Evolutionary conservation across 345 rosid species (phyloP), one percentile per base, ranked within the genome.

Genomic region (Eutrema heterophyllum): DNA sequence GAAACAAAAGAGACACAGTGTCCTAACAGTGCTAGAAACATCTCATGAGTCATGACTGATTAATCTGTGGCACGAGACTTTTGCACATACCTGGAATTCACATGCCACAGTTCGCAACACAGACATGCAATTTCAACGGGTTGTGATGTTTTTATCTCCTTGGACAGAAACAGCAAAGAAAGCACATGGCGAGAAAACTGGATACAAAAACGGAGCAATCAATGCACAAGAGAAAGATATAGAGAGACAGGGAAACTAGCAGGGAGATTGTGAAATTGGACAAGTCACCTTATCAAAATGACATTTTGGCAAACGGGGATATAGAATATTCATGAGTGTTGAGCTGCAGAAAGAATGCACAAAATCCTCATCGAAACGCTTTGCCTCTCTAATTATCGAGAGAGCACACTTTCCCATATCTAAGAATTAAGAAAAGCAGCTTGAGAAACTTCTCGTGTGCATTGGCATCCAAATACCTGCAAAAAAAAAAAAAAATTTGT

Each of bases 321-420:
- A n/a, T 2, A 62, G 13, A 62, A 30, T 62, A 62, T 8, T 62
- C 2, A 2, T 10, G 9, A 62, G 51, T 43, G 67, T n/a, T 2
- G 14, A 14, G 21, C 8, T 62, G 36, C 67, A 62, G 26, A 43
- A 62, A 43, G 24, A 27, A 14, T 43, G 39, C 24, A 44, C 21
- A 5, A 43, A 62, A 27, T 0, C 4, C 14, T 62, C 52, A 43
- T 38, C 8, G 38, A 62, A 62, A 62, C 38, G 67, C 39, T 26
- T 38, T 43, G 52, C 50, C 27, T 62, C 51, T 62, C 51, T 62
- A 14, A 62, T n/a, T 1, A 62, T 9, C 1, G 39, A 62, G 38
- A 62, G 67, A 62, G 67, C 67, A 62, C 67, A 62, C 24, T 26
- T n/a, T 13, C 24, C 67, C 67, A 62, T 26, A 62, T 62, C 67